Base-by-base conservation (phyloP, 108 stramenopile species). In the Schizochytrium sp. region DNA sequence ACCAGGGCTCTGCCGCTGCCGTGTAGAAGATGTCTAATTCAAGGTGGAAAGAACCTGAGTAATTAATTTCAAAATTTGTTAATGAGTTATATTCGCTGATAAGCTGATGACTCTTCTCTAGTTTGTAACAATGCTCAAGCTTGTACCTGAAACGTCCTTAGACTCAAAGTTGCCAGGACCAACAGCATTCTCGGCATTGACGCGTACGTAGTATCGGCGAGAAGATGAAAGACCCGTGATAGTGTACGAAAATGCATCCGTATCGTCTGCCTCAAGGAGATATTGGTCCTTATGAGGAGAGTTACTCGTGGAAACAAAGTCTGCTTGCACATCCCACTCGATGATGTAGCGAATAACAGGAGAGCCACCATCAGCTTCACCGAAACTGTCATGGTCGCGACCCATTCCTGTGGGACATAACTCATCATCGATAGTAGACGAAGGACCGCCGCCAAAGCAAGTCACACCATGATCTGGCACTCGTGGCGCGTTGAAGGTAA, bases 381-480 rank as follows among this genome's bases (percentile, higher is more conserved):
- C 92, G 60, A 94, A 94, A n/a, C 89, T 89, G 46, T 94, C 90
- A 13, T 93, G 72, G 47, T 73, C 89, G 38, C 93, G 93, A 0
- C 96, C 95, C 69, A 94, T 93, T 7, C 95, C 91, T 46, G 94
- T 93, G 61, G 95, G 95, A 58, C 97, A 96, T 60, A 46, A 46
- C 61, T 49, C 57, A 4, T 92, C 91, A 3, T 50, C 69, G 4
- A 94, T 90, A 5, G 72, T 56, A 0, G 19, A 72, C 44, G 17
- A 73, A n/a, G 60, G 72, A 13, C 55, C 91, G 45, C 91, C 91
- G 19, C 94, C 95, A 58, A 59, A 89, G 90, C 97, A 97, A 1
- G 95, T 92, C 61, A 96, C 92, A 49, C 89, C 93, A 89, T 97
- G 96, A 72, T 90, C 83, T 10, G 96, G 96, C 13, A 97, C 87